These are phyloP conservation scores for Meripilus lineatus DNA, from an alignment of 1,284 basidiomycete species.

Conservation along the genomic window DNA sequence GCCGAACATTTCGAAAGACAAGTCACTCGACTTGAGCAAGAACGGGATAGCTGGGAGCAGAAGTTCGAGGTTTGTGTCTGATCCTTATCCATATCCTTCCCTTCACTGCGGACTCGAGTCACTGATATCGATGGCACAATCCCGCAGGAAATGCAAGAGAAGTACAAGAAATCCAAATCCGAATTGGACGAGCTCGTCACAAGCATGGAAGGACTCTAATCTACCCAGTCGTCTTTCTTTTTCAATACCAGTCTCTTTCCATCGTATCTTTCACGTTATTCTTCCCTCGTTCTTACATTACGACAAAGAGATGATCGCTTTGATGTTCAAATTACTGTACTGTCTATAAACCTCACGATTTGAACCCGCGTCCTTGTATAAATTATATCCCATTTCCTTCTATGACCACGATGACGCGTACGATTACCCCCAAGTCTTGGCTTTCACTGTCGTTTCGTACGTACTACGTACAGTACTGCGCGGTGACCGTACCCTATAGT, in stretches of 20 bases:
- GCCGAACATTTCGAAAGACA: constrained; percentile 98
- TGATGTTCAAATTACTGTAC: not conserved
- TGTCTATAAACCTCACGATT: not conserved
- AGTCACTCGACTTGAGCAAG: constrained; percentile 82
- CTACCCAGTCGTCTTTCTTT: not conserved
- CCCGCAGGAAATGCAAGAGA: constrained; percentile 66
- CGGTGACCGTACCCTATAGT: no score
- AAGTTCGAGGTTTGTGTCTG: constrained; percentile 80
- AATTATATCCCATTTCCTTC: not conserved
- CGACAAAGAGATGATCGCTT: no score
- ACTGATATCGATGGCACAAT: constrained; percentile 6
- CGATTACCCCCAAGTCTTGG: no score
- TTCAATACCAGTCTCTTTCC: constrained; percentile 3
- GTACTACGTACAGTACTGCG: no score
- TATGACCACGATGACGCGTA: not conserved
- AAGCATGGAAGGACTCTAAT: constrained; percentile 79
- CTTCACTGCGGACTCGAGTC: not conserved
- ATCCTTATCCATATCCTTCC: not conserved
- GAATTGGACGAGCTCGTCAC: constrained; percentile 87
- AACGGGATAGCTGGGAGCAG: constrained; percentile 92
- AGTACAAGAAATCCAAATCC: constrained; percentile 73
- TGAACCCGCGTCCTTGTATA: not conserved
- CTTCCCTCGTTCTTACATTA: constrained; percentile 8
- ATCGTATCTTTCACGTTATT: constrained; percentile 3
- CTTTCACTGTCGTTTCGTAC: no score